Conservation (phyloP, 768 basidiomycete species). For the Hericium erinaceus region DNA sequence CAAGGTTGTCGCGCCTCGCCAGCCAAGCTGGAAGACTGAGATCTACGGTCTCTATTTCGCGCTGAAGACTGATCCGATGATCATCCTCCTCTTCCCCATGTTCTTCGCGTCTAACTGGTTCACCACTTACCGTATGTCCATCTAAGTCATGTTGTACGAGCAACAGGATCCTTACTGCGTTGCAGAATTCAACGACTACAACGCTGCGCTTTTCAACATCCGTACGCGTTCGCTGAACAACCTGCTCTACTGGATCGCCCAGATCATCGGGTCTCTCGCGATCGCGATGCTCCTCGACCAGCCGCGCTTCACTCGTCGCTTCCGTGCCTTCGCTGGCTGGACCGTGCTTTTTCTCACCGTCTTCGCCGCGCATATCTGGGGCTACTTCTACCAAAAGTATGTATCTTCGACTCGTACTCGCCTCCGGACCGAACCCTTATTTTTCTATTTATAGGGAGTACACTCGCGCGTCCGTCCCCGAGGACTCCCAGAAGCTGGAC, state of each 20-base stretch:
- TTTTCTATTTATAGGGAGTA: conserved; percentile 32
- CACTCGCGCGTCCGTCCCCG: conserved; percentile 40
- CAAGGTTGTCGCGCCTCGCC: conserved; percentile 47
- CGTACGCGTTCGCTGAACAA: conserved; percentile 73
- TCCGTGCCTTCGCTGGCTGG: conserved; percentile 69
- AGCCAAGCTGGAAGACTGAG: conserved; percentile 74
- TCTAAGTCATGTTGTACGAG: too few relatives aligned
- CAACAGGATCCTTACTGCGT: neutral
- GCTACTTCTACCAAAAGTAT: conserved; percentile 65
- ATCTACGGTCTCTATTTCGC: conserved; percentile 59
- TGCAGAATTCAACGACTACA: conserved; percentile 70
- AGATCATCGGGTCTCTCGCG: conserved; percentile 64
- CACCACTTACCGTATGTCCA: conserved; percentile 67
- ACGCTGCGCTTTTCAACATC: conserved; percentile 69
- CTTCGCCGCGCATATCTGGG: conserved; percentile 68
- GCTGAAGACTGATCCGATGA: conserved; percentile 58
- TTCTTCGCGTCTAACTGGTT: conserved; percentile 82
- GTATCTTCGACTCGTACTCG: conserved; percentile 10
- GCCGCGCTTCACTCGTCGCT: conserved; percentile 43
- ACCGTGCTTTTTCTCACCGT: conserved; percentile 49
- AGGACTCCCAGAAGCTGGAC: conserved; percentile 42
- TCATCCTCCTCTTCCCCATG: conserved; percentile 75
- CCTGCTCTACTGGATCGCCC: conserved; percentile 70
- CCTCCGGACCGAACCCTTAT: neutral
- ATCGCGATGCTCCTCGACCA: conserved; percentile 66